Base-by-base conservation (phyloP, 148 eudicot species). In the Heliosperma pusillum region DNA sequence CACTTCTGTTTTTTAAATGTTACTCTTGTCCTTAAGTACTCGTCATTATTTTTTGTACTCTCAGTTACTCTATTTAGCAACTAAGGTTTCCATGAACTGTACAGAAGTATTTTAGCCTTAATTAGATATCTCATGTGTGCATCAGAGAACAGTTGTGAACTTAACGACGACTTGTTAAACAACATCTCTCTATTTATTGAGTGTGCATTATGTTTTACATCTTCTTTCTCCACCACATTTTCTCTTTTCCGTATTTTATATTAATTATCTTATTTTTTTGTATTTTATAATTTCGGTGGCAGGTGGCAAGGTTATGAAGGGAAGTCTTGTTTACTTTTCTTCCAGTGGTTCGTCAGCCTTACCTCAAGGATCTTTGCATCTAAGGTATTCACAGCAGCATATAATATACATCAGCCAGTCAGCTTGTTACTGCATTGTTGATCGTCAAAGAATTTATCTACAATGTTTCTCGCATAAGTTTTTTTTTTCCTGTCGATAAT, bases 251-350 rank as follows among this genome's bases (percentile, higher is more conserved):
- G 7, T 29, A 0, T 29, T 66, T 7, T 7, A 26, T n/a, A 19
- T 69, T 21, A 5, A 1, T 26, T 7, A 47, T 10, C n/a, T 55
- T 22, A 16, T 69, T 44, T 1, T 19, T 40, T 19, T 12, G 15
- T 5, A 13, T 44, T 10, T 20, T 27, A 17, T 62, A 13, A 33
- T 72, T 68, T 33, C 66, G 21, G 36, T 80, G 83, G 80, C 88
- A 95, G 99, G 87, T 92, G 90, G 90, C 87, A 85, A 81, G 70
- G 77, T 33, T 83, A 83, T 87, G 87, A 89, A 73, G 57, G 86
- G 50, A 89, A 76, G 69, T 86, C 81, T 62, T 77, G 83, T 74
- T 85, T 81, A 72, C 67, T 71, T 19, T 87, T 76, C 81, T 73
- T 87, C 58, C 77, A 81, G 66, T 79, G 90, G 87, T 83, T 88